Conservation (phyloP, 2,329 filamentous ascomycete genomes). For the Exophiala sp. region DNA sequence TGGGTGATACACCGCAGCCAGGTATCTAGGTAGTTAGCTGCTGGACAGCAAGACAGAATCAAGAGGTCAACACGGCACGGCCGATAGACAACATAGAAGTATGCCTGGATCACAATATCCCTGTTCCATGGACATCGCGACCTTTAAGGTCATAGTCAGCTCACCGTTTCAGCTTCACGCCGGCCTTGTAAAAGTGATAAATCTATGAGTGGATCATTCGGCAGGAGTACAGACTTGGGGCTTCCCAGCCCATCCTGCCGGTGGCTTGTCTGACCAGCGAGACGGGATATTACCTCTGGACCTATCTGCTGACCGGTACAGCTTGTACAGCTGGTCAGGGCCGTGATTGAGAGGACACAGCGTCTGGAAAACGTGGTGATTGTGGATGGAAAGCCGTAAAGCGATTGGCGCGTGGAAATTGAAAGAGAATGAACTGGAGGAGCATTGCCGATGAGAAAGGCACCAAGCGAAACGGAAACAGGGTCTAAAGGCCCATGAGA, state of each 20-base stretch:
- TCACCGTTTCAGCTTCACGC: conserved; percentile 23
- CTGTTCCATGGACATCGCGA: conserved; percentile 4
- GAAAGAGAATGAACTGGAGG: background rate
- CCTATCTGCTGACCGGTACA: conserved; percentile 11
- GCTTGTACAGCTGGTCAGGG: conserved; percentile 9
- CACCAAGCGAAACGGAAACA: background rate
- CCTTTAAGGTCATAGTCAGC: conserved; percentile 17
- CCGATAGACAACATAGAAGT: background rate
- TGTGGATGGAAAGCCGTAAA: background rate
- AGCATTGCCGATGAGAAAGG: background rate
- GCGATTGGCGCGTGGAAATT: background rate
- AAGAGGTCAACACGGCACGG: background rate
- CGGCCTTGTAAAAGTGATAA: conserved; percentile 15
- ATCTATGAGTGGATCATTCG: conserved; percentile 14
- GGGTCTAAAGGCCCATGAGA: background rate
- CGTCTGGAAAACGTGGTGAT: background rate
- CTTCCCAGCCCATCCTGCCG: conserved; percentile 11
- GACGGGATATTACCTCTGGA: conserved; percentile 15
- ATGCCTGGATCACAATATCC: conserved; percentile 3
- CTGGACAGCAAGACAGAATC: background rate
- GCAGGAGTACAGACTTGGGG: conserved; percentile 3
- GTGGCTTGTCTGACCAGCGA: conserved; percentile 23
- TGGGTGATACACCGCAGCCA: conserved; percentile 4
- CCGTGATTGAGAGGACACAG: conserved; percentile 11
- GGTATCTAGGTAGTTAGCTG: conserved; percentile 1